These are phyloP conservation scores for Marasmius fiardii DNA, from an alignment of 1,284 basidiomycete genomes.

Conservation along the genomic window DNA sequence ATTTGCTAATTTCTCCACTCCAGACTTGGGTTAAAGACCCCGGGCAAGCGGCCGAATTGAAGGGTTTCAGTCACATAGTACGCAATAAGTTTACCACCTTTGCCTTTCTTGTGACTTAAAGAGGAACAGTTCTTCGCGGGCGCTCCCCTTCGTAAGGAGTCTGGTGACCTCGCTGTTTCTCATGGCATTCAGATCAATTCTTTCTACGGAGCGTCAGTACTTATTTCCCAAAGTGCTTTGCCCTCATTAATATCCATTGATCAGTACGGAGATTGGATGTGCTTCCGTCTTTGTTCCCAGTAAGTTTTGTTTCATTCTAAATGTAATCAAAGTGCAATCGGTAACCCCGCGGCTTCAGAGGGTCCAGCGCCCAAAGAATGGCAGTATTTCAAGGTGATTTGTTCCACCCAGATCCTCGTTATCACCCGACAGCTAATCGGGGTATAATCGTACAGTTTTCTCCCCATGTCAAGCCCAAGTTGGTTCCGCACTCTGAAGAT, in stretches of 20 bases:
- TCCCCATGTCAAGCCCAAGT: slow-evolving; percentile 5
- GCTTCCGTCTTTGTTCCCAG: slow-evolving; percentile 3
- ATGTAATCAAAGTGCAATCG: neutral
- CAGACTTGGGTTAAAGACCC: slow-evolving; percentile 7
- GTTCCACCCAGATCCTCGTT: neutral
- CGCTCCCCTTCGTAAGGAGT: slow-evolving; percentile 5
- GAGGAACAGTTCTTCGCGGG: slow-evolving; percentile 8
- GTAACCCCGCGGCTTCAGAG: slow-evolving; percentile 3
- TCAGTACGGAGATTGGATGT: slow-evolving; percentile 23
- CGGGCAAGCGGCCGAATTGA: slow-evolving; percentile 1
- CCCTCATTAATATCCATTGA: neutral
- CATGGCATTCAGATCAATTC: slow-evolving; percentile 23
- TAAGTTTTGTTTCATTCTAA: neutral
- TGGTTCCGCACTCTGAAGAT: slow-evolving; percentile 8
- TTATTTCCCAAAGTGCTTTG: neutral
- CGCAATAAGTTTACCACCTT: neutral
- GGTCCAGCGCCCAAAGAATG: slow-evolving; percentile 3
- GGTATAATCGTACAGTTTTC: neutral
- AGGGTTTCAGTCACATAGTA: slow-evolving; percentile 5
- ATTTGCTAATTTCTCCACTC: neutral
- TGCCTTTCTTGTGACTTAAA: neutral
- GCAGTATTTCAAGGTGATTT: slow-evolving; percentile 2
- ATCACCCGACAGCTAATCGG: neutral
- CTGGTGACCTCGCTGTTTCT: slow-evolving; percentile 20
- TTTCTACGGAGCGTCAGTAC: slow-evolving; percentile 27